These are phyloP conservation scores for Cladosporium sp. DNA, from an alignment of 2,329 filamentous ascomycete species.

Conservation along the genomic window DNA sequence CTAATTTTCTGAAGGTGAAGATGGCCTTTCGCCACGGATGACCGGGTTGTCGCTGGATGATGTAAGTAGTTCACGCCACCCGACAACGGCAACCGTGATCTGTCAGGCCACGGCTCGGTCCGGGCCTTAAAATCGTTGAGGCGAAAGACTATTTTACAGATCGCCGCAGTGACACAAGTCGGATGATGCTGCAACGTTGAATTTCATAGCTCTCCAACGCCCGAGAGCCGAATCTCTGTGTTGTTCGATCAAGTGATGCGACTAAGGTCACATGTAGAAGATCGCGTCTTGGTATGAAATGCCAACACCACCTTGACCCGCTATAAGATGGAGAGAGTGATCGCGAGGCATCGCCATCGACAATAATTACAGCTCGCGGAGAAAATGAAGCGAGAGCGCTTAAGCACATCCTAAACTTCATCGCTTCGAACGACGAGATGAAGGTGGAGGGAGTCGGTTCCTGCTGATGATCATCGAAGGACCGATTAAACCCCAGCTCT, in stretches of 20 bases:
- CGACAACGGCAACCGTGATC: neutral
- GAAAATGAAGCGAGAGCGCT: neutral
- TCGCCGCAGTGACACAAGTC: neutral
- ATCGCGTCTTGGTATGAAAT: neutral
- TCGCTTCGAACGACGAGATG: neutral
- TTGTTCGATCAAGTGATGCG: neutral
- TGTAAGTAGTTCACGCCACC: neutral
- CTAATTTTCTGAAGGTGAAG: neutral
- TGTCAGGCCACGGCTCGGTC: neutral
- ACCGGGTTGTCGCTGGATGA: neutral
- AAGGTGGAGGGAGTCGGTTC: slow-evolving; percentile 3
- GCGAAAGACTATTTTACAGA: neutral
- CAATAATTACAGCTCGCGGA: neutral
- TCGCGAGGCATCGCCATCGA: neutral
- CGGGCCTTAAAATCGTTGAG: slow-evolving; percentile 5
- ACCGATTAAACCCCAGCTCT: slow-evolving; percentile 12
- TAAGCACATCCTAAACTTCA: neutral
- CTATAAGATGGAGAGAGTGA: neutral
- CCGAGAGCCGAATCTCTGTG: neutral
- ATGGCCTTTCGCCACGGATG: neutral
- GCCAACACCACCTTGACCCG: neutral
- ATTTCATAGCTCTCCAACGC: neutral
- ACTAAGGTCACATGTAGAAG: neutral
- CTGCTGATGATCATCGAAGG: neutral
- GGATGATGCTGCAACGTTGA: neutral